Percentiles rank a stretch among this genome's conserved stretches.
These are phyloP conservation scores for Harringtonia lauricola DNA, from an alignment of 2,329 filamentous ascomycete genomes.

Conservation along the genomic window DNA sequence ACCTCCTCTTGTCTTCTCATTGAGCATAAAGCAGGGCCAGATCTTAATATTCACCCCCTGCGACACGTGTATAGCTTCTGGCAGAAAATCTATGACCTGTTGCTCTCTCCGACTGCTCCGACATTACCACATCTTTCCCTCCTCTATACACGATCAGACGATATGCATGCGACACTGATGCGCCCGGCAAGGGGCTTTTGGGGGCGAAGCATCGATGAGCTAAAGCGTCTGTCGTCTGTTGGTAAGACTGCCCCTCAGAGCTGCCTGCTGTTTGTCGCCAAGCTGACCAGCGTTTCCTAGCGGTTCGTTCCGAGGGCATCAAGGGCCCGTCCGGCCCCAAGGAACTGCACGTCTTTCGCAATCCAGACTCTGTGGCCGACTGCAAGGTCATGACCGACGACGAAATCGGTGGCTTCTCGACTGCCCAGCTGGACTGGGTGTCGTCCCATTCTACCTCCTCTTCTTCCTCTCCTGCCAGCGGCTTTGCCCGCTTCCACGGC, in stretches of 20 bases:
- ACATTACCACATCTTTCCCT: too few relatives aligned
- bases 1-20: too few relatives aligned
- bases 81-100: too few relatives aligned
- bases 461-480: conserved; percentile 14
- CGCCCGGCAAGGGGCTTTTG: conserved; percentile 41
- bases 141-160: too few relatives aligned
- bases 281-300: conserved; percentile 34
- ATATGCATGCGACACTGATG: conserved; percentile 35
- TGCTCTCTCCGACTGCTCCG: too few relatives aligned
- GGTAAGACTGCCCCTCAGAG: conserved; percentile 25
- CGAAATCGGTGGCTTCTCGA: conserved; percentile 79
- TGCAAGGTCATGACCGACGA: conserved; percentile 77
- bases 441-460: conserved; percentile 14
- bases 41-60: too few relatives aligned
- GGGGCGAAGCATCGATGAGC: conserved; percentile 47
- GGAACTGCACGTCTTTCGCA: conserved; percentile 53
- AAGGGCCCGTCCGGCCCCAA: conserved; percentile 53
- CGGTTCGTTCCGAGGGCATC: conserved; percentile 57
- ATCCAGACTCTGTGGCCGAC: conserved; percentile 30
- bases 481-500: conserved; percentile 76
- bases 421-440: conserved; percentile 58
- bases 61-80: too few relatives aligned
- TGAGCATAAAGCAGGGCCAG: too few relatives aligned
- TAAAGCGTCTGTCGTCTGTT: conserved; percentile 44
- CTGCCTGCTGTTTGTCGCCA: neutral